Base-by-base conservation (phyloP, 352 stramenopile species). In the Elongisporangium prolatum region DNA sequence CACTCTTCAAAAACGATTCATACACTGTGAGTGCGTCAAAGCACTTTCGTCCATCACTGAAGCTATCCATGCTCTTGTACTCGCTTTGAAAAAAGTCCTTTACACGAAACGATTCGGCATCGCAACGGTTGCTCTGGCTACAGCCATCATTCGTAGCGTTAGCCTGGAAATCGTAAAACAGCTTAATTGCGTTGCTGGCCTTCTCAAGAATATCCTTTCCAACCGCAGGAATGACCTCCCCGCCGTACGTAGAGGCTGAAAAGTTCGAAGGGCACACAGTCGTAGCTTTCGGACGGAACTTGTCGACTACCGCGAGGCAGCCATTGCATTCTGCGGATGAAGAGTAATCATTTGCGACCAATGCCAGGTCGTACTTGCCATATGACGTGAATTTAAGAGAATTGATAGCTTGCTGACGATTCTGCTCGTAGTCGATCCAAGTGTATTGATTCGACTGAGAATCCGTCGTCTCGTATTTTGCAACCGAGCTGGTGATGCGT, bases 401-500 rank as follows among this genome's bases (percentile, higher is more conserved):
- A 48, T 91, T 69, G 17, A 91, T 69, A 40, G 70, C 65, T 2
- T 56, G 54, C 8, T 68, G 21, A 24, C 67, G 64, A 57, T 77
- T 48, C 16, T 56, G 25, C 48, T 89, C 75, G 63, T 86, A 91
- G 17, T 82, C 69, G 16, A 63, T 73, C 78, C 81, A 91, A n/a
- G 67, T 64, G 50, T 68, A 73, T 38, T 38, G 28, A 9, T 38
- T 38, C 4, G 28, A 38, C 28, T 38, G 28, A 38, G 28, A 38
- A 13, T 38, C 28, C 28, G 28, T 38, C 4, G 28, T 38, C 8
- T 38, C 28, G 28, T 38, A 38, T 13, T 38, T 38, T 13, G 28
- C 28, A 38, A 38, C 28, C 6, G 28, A 38, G 28, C 28, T 38
- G 8, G 2, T 9, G 6, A 38, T 9, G 28, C 28, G 28, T 2